These are phyloP conservation scores for Phytophthora syringae DNA, from an alignment of 352 stramenopile species.

Conservation along the genomic window DNA sequence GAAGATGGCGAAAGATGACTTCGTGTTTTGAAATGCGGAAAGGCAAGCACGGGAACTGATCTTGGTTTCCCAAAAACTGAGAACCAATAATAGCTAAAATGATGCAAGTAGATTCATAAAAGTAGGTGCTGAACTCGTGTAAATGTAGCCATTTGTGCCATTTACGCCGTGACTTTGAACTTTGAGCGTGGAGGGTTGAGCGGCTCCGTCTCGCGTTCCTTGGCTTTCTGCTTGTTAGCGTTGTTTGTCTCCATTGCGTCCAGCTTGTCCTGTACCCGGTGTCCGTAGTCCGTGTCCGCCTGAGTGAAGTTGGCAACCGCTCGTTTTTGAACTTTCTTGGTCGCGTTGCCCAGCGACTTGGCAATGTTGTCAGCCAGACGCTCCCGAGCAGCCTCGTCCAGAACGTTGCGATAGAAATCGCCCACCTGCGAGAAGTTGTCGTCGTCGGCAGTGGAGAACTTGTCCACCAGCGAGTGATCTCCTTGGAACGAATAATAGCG, in stretches of 20 bases:
- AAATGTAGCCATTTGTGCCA: background rate
- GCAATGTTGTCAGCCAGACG: constrained; percentile 91
- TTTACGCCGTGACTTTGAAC: constrained; percentile 24
- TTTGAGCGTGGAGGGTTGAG: constrained; percentile 69
- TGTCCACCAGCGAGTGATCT: constrained; percentile 49
- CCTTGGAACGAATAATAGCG: constrained; percentile 42
- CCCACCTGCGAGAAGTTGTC: constrained; percentile 91
- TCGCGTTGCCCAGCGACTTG: constrained; percentile 78
- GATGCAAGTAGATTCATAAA: too few relatives aligned
- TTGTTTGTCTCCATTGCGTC: constrained; percentile 33
- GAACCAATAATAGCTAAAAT: too few relatives aligned
- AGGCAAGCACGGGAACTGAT: too few relatives aligned
- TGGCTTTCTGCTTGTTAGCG: constrained; percentile 12
- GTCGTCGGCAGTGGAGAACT: constrained; percentile 85
- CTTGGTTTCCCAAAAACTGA: too few relatives aligned
- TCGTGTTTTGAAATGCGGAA: too few relatives aligned
- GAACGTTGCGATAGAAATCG: constrained; percentile 84
- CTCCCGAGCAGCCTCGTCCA: constrained; percentile 69
- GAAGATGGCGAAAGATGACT: background rate
- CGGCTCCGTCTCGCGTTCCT: constrained; percentile 14
- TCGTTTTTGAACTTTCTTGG: constrained; percentile 78
- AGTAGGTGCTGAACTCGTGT: background rate
- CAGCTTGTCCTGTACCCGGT: constrained; percentile 82
- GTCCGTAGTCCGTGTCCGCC: constrained; percentile 89
- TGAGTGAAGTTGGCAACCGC: constrained; percentile 89